Conservation (phyloP, 2,329 filamentous ascomycete species). For the Stromatinia cepivora region DNA sequence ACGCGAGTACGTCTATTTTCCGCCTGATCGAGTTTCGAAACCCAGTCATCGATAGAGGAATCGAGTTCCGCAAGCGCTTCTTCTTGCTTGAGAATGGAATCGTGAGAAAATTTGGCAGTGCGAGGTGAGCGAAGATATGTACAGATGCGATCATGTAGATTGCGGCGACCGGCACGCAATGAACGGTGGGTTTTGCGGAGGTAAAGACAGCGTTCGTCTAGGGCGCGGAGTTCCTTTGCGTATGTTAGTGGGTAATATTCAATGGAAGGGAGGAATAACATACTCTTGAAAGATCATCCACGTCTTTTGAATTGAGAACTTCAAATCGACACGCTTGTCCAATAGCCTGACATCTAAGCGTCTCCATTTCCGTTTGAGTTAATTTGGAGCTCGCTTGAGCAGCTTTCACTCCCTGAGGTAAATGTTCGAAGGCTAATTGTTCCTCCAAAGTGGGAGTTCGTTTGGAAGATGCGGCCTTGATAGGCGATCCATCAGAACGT, state of each 20-base stretch:
- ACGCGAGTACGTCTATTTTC: constrained; percentile 75
- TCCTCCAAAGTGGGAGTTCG: constrained; percentile 43
- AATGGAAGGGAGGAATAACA: background rate
- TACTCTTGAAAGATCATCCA: constrained; percentile 65
- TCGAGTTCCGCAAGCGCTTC: constrained; percentile 77
- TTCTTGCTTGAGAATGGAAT: constrained; percentile 76
- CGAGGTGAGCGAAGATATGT: constrained; percentile 72
- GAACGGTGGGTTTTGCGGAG: constrained; percentile 75
- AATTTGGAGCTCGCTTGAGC: constrained; percentile 54
- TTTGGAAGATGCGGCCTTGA: constrained; percentile 41
- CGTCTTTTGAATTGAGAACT: constrained; percentile 61
- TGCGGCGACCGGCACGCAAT: constrained; percentile 72
- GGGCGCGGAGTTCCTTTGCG: constrained; percentile 64
- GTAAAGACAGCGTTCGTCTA: constrained; percentile 79
- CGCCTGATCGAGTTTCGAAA: constrained; percentile 74
- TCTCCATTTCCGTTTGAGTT: constrained; percentile 49
- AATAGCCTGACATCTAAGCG: constrained; percentile 60
- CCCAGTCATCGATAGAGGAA: constrained; percentile 77
- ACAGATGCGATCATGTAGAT: constrained; percentile 75
- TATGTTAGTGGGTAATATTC: constrained; percentile 12
- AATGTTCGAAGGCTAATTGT: constrained; percentile 57
- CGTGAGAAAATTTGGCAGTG: constrained; percentile 69
- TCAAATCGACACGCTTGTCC: constrained; percentile 64
- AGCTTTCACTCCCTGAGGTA: constrained; percentile 59
- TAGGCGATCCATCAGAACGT: constrained; percentile 46